These are phyloP conservation scores for Aquilaria yunnanensis DNA, from an alignment of 345 rosid genomes.

Conservation along the genomic window DNA sequence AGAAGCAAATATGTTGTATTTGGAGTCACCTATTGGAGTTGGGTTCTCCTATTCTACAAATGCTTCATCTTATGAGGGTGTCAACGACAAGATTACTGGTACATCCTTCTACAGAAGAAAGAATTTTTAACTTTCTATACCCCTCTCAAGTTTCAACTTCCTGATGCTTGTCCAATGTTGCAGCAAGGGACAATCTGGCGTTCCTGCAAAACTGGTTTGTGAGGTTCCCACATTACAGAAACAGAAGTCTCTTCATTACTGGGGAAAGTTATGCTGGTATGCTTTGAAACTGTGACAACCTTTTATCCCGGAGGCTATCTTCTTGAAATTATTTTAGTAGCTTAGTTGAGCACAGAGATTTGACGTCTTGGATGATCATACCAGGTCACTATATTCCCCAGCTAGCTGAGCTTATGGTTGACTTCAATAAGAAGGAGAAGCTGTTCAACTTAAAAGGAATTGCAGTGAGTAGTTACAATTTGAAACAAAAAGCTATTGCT, in stretches of 20 bases:
- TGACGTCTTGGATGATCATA: not conserved
- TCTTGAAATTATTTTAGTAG: not conserved
- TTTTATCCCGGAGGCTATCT: not conserved
- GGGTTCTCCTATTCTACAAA: slow-evolving; percentile 64
- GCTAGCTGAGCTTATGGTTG: slow-evolving; percentile 59
- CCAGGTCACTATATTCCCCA: slow-evolving; percentile 69
- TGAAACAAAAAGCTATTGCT: slow-evolving; percentile 35
- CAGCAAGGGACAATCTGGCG: slow-evolving; percentile 60
- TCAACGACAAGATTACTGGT: slow-evolving; percentile 56
- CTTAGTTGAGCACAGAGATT: not conserved
- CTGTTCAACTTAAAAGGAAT: slow-evolving; percentile 63
- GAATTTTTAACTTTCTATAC: slow-evolving; percentile 74
- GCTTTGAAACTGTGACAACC: not conserved
- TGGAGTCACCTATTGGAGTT: slow-evolving; percentile 72
- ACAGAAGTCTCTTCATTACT: slow-evolving; percentile 52
- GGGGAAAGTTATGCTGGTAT: slow-evolving; percentile 80
- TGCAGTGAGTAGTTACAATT: slow-evolving; percentile 42
- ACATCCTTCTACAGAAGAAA: slow-evolving; percentile 19
- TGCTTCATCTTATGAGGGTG: slow-evolving; percentile 39
- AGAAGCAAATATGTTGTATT: slow-evolving; percentile 68
- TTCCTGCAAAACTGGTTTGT: slow-evolving; percentile 59
- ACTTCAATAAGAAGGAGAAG: slow-evolving; percentile 42
- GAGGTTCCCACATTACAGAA: slow-evolving; percentile 57
- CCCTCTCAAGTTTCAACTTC: not conserved
- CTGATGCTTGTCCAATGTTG: not conserved